These are phyloP conservation scores for Aspergillus asperescens DNA, from an alignment of 495 filamentous ascomycete genomes.

Conservation along the genomic window DNA sequence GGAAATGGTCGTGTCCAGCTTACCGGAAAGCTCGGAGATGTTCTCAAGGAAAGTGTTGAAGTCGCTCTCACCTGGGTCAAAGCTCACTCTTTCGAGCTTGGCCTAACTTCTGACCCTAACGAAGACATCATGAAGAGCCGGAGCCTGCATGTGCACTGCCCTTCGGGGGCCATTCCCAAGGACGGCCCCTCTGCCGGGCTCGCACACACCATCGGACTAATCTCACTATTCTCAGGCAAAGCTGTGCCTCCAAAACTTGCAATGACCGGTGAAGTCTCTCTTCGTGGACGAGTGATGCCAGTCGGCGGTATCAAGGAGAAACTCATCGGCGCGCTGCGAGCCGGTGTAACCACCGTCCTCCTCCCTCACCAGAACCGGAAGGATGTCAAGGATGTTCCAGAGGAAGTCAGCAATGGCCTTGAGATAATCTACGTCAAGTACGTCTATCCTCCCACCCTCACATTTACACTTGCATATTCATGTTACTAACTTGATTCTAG, in stretches of 20 bases:
- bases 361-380: slow-evolving; percentile 86
- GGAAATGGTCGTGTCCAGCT: slow-evolving; percentile 88
- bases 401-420: slow-evolving; percentile 82
- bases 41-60: slow-evolving; percentile 94
- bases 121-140: slow-evolving; percentile 96
- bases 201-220: slow-evolving; percentile 87
- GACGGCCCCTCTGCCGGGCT: slow-evolving; percentile 86
- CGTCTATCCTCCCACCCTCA: slow-evolving; percentile 26
- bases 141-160: slow-evolving; percentile 94
- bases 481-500: slow-evolving; percentile 36
- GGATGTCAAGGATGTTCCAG: slow-evolving; percentile 86
- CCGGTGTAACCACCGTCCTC: slow-evolving; percentile 91
- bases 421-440: slow-evolving; percentile 86
- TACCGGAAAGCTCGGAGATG: slow-evolving; percentile 97
- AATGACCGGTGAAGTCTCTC: slow-evolving; percentile 94
- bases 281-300: slow-evolving; percentile 80
- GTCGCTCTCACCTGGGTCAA: slow-evolving; percentile 96
- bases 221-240: slow-evolving; percentile 85
- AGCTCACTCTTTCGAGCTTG: slow-evolving; percentile 87
- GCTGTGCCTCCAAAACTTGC: slow-evolving; percentile 86
- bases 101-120: slow-evolving; percentile 69
- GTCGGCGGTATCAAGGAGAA: slow-evolving; percentile 99
- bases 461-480: too few relatives aligned
- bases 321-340: slow-evolving; percentile 86
- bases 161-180: slow-evolving; percentile 91